Conservation (phyloP, 805 yeast genomes). For the Metschnikowia lochheadii region DNA sequence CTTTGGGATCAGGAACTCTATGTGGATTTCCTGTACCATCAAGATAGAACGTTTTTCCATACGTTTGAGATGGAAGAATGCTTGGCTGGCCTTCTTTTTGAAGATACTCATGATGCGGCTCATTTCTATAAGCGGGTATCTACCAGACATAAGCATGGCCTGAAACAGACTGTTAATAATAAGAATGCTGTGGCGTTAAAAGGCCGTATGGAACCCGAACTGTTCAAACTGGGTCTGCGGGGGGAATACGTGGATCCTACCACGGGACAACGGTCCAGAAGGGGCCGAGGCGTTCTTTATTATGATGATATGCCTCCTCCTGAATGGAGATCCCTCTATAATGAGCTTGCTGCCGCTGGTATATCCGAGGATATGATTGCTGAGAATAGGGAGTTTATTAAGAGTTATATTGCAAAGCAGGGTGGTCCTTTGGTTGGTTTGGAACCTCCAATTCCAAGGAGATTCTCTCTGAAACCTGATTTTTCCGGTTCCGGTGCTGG, state of each 20-base stretch:
- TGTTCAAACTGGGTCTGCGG: conserved; percentile 50
- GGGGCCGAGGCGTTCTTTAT: conserved; percentile 57
- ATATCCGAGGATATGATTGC: conserved; percentile 87
- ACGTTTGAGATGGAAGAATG: conserved; percentile 92
- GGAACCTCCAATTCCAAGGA: conserved; percentile 79
- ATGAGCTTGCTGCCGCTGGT: conserved; percentile 71
- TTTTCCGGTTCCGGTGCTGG: too few relatives aligned
- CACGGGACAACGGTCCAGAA: conserved; percentile 53
- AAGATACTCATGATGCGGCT: conserved; percentile 82
- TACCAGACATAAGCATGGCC: conserved; percentile 74
- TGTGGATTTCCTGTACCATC: conserved; percentile 82
- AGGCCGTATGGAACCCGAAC: conserved; percentile 32
- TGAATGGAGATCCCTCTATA: conserved; percentile 75
- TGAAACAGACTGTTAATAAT: conserved; percentile 80
- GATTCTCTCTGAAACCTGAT: not conserved
- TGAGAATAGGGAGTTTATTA: conserved; percentile 77
- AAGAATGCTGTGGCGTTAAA: conserved; percentile 83
- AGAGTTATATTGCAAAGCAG: conserved; percentile 66
- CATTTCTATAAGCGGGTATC: conserved; percentile 78
- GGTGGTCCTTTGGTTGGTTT: conserved; percentile 79
- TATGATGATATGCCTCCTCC: conserved; percentile 79
- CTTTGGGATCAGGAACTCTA: conserved; percentile 97
- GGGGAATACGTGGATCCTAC: conserved; percentile 52
- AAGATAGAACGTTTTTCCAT: conserved; percentile 93
- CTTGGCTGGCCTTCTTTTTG: conserved; percentile 79